phyloP scores from a whole-genome alignment of 768 basidiomycete genomes.

The Mycena venus region DNA sequence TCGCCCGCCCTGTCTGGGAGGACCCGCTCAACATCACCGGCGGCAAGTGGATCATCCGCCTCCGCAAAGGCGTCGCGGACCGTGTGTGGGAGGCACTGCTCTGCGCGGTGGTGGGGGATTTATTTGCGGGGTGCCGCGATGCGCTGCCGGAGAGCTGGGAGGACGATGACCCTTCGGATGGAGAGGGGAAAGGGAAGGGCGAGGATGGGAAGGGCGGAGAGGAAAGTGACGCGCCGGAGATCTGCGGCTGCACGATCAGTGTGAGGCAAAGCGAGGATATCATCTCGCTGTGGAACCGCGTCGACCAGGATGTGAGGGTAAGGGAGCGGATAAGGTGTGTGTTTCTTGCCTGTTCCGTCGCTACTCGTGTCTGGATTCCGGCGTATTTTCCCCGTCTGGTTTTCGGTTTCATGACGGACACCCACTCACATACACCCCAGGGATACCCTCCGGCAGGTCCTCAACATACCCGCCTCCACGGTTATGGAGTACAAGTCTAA shows the following conservation, averaged over 20 bases:
- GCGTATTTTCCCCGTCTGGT: too few relatives aligned
- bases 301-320: slow-evolving; percentile 81
- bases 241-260: slow-evolving; percentile 96
- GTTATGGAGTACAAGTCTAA: slow-evolving; percentile 97
- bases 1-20: slow-evolving; percentile 96
- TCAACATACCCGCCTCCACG: slow-evolving; percentile 82
- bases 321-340: slow-evolving; percentile 88
- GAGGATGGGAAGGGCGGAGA: too few relatives aligned
- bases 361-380: too few relatives aligned
- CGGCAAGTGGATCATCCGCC: slow-evolving; percentile 95
- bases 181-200: slow-evolving; percentile 55
- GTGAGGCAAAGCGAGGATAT: slow-evolving; percentile 96
- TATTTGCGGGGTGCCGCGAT: slow-evolving; percentile 80
- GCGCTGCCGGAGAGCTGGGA: slow-evolving; percentile 46
- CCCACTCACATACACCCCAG: too few relatives aligned
- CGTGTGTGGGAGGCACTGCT: slow-evolving; percentile 93
- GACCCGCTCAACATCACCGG: slow-evolving; percentile 90
- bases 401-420: too few relatives aligned
- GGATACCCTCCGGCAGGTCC: slow-evolving; percentile 82
- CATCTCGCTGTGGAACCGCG: slow-evolving; percentile 91
- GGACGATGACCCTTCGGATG: slow-evolving; percentile 52
- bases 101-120: slow-evolving; percentile 89
- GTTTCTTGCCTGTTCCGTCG: background rate
- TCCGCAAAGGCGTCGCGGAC: slow-evolving; percentile 92
- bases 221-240: slow-evolving; percentile 81